Base-by-base conservation (phyloP, 2,329 filamentous ascomycete species). In the Claviceps arundinis region DNA sequence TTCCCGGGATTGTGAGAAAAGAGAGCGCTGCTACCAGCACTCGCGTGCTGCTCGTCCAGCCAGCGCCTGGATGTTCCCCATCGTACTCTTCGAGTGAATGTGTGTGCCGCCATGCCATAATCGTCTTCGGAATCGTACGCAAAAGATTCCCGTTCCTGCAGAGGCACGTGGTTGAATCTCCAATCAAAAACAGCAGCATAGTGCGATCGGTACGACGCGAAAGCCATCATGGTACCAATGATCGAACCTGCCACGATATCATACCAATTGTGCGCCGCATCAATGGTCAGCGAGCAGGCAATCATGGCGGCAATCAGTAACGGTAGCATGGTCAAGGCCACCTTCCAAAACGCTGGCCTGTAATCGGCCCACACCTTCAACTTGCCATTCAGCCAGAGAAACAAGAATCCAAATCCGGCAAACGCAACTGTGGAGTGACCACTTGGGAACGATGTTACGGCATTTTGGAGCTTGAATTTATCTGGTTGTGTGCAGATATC, bases 121-220 rank as follows among this genome's bases (percentile, higher is more conserved):
- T 57, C 59, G 1, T 54, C 55, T 5, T 58, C 57, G 2, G 52
- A 51, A 2, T 52, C 58, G 43, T 53, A 55, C 9, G 17, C 13
- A 19, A 58, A 54, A 2, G 55, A 49, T 43, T 55, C 47, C 3
- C 56, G 59, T 30, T 68, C 64, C 55, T 66, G 65, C 49, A 88
- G 72, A 1, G 84, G 82, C 26, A 88, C 78, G 60, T 88, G 84
- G 53, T 81, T 81, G 57, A 68, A 82, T 11, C 82, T 70, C 73
- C 80, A 86, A 63, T 88, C 81, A 77, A 82, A 87, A 30, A 87
- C 68, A 1, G 76, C 74, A 0, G 82, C 81, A 57, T 85, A 88
- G 1, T 79, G 75, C 70, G 81, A 80, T 24, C 85, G 72, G 63
- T 85, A 88, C 0, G 76, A 66, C 2, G 74, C 76, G 55, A 85